Base-by-base conservation (phyloP, 805 yeast genomes). In the Nakazawaea anatomiae region DNA sequence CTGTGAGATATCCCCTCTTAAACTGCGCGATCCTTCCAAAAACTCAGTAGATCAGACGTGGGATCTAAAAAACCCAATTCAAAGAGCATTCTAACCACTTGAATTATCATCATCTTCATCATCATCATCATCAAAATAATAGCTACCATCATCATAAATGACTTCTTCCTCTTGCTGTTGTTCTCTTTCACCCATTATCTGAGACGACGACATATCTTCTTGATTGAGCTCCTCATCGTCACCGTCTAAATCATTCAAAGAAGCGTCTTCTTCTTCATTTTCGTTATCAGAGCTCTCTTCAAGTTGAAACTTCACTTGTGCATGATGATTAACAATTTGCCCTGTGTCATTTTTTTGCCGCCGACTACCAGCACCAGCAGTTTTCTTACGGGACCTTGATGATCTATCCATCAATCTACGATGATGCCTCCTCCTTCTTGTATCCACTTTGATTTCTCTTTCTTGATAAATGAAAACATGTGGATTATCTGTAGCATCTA, bases 41-140 rank as follows among this genome's bases (percentile, higher is more conserved):
- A 18, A 18, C 25, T 18, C 25, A 18, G 25, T 18, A 18, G 25
- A 18, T 18, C 25, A 18, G 25, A 18, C 25, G 25, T 18, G 25
- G 3, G 25, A 18, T 18, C 25, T 18, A 18, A 18, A 18, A 18
- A 18, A 18, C 25, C 25, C 25, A 18, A 32, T 32, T 11, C 11
- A 32, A 9, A 3, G 1, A 32, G 11, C 11, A 32, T 11, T 3
- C 31, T 8, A 2, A 7, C 14, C 10, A 10, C 25, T 18, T 40
- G 11, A 40, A 10, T 69, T 64, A 51, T 61, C 59, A 31, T 58
- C 58, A 39, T 60, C 62, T 48, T 47, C 41, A 39, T 42, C 31
- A 18, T 42, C 50, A 14, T 50, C 46, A 14, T 42, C 51, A n/a
- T 51, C 52, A 30, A 32, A 35, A 46, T 48, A 52, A 25, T 50